phyloP scores from a whole-genome alignment of 108 stramenopile species.

The Seminavis robusta region DNA sequence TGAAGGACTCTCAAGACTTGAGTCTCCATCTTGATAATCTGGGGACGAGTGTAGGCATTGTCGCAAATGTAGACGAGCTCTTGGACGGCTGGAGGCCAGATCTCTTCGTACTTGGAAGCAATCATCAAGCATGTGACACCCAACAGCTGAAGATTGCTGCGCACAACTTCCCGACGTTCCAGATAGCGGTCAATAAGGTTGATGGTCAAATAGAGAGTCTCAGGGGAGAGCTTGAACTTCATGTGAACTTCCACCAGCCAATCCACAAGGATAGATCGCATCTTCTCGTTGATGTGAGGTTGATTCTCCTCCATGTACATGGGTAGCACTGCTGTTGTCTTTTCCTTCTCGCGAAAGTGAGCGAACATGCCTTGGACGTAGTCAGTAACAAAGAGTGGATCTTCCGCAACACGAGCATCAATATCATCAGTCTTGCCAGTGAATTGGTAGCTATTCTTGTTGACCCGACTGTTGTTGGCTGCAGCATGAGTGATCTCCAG shows the following conservation, averaged over 20 bases:
- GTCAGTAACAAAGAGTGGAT: slow-evolving; percentile 92
- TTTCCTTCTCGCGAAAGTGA: slow-evolving; percentile 88
- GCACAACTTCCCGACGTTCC: slow-evolving; percentile 39
- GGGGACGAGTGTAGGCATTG: slow-evolving; percentile 53
- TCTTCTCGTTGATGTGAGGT: slow-evolving; percentile 85
- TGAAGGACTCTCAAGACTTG: slow-evolving; percentile 77
- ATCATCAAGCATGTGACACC: slow-evolving; percentile 81
- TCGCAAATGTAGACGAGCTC: slow-evolving; percentile 86
- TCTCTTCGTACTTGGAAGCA: slow-evolving; percentile 93
- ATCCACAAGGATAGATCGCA: slow-evolving; percentile 94
- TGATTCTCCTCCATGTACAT: slow-evolving; percentile 64
- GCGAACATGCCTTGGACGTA: slow-evolving; percentile 96
- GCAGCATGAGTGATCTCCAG: no score
- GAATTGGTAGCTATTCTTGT: slow-evolving; percentile 84
- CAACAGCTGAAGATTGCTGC: slow-evolving; percentile 83
- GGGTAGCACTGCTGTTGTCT: slow-evolving; percentile 69
- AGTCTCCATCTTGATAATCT: slow-evolving; percentile 93
- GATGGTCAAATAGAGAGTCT: slow-evolving; percentile 84
- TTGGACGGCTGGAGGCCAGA: slow-evolving; percentile 74
- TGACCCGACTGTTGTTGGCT: no score
- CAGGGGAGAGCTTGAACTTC: slow-evolving; percentile 89
- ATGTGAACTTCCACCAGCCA: slow-evolving; percentile 95
- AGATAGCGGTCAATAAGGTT: slow-evolving; percentile 88
- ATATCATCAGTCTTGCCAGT: slow-evolving; percentile 86
- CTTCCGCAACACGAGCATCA: slow-evolving; percentile 90